These are phyloP conservation scores for Combretum micranthum DNA, from an alignment of 345 rosid genomes.

Conservation along the genomic window DNA sequence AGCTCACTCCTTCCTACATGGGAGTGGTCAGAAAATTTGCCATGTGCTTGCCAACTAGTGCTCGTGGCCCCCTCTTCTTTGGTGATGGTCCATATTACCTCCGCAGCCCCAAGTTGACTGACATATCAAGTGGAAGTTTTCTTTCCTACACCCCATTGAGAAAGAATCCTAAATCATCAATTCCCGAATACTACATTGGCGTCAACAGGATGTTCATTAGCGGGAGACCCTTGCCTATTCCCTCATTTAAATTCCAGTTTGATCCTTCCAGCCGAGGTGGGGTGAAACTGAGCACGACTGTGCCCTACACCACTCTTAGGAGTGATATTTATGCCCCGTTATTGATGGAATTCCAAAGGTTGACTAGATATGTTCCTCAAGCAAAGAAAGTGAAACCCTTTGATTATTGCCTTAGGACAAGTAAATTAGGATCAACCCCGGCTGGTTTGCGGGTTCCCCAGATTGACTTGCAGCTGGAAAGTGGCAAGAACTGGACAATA, in stretches of 20 bases:
- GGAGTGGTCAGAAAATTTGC: constrained; percentile 4
- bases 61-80: constrained; percentile 19
- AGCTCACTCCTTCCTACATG: neutral
- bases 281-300: constrained; percentile 17
- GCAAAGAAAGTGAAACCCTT: constrained; percentile 21
- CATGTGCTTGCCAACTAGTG: constrained; percentile 13
- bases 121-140: too few species aligned
- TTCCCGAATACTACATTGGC: constrained; percentile 13
- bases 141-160: constrained; percentile 4
- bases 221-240: constrained; percentile 6
- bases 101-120: too few species aligned
- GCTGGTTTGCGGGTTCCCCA: constrained; percentile 17
- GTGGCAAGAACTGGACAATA: constrained; percentile 26
- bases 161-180: constrained; percentile 2
- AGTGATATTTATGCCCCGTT: constrained; percentile 23
- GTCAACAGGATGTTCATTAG: constrained; percentile 15
- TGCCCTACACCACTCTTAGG: constrained; percentile 22
- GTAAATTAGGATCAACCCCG: constrained; percentile 2
- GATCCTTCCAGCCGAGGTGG: constrained; percentile 21
- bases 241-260: constrained; percentile 7
- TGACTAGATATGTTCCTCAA: constrained; percentile 13
- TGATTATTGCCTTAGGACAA: constrained; percentile 21
- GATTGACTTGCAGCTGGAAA: constrained; percentile 20
- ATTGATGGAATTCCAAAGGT: neutral
- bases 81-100: constrained; percentile 7